These are phyloP conservation scores for Debaryomyces hansenii DNA, from an alignment of 805 yeast genomes.

Conservation along the genomic window DNA sequence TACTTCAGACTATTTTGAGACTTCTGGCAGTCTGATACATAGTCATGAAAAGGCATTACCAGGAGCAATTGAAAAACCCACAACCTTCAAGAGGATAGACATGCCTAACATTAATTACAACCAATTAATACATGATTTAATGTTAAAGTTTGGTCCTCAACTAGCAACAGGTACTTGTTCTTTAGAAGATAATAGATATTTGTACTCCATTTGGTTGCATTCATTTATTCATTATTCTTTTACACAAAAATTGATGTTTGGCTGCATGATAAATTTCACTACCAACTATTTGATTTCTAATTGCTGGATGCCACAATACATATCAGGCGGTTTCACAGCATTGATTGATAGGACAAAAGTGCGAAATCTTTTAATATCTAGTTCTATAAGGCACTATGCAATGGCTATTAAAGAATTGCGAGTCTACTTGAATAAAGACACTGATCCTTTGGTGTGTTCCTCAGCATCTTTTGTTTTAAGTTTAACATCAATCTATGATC, in stretches of 20 bases:
- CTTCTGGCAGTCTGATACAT: no score
- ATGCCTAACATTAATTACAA: conserved; percentile 4
- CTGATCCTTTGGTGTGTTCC: conserved; percentile 31
- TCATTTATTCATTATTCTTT: conserved; percentile 28
- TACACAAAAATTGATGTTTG: conserved; percentile 28
- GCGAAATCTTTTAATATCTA: conserved; percentile 28
- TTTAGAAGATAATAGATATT: conserved; percentile 24
- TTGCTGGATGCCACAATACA: background rate
- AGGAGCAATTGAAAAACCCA: conserved; percentile 3
- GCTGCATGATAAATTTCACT: conserved; percentile 37
- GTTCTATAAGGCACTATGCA: conserved; percentile 37
- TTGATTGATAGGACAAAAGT: conserved; percentile 12
- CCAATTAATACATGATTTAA: conserved; percentile 2
- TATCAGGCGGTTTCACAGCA: background rate
- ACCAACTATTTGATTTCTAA: conserved; percentile 39
- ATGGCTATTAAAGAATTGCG: conserved; percentile 35
- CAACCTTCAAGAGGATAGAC: conserved; percentile 1
- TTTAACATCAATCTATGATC: conserved; percentile 43
- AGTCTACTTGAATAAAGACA: conserved; percentile 23
- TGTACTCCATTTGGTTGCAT: conserved; percentile 34
- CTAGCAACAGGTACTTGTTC: conserved; percentile 26
- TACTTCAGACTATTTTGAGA: no score
- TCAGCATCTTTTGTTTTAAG: conserved; percentile 37
- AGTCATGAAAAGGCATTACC: conserved; percentile 3
- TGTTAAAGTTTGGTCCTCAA: conserved; percentile 13